Base-by-base conservation (phyloP, 83 land plant genomes). In the Isoetes engelmannii region DNA sequence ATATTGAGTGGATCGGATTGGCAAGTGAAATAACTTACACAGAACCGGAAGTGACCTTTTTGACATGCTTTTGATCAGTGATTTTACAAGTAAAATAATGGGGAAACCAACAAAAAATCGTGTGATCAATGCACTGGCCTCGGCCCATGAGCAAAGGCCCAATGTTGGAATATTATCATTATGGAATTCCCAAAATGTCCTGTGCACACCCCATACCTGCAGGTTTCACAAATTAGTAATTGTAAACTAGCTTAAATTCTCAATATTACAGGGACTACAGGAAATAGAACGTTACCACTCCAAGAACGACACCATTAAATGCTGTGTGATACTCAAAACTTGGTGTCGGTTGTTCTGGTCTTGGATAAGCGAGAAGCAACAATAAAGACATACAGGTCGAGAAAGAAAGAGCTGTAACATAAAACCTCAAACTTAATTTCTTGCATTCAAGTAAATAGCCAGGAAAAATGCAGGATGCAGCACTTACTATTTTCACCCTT, bases 271-370 rank as follows among this genome's bases (percentile, higher is more conserved):
- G 19, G 43, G 4, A 44, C 42, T 5, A 63, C 8, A 21, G 17
- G 13, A 5, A 48, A 70, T 47, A 70, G 48, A 48, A 58, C 44
- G 15, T 86, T 84, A 95, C 99, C 60, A 94, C 85, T 69, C 98
- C 98, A 45, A 90, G 69, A 20, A 86, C 98, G 75, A 90, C 98
- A 49, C 98, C 98, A 77, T 73, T 77, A 76, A 94, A 94, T 19
- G 92, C 92, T 18, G 91, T 78, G 50, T 90, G 92, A 54, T 45
- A 90, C 75, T 88, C 96, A 82, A 88, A 94, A 62, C 96, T 90
- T 73, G 98, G 98, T 21, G 98, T 94, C 44, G 84, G 87, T 68
- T 75, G 19, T 82, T 90, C 92, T 4, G 98, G 98, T 7, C 81
- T 77, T 54, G 98, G 98, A 68, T 94, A 94, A 48, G 98, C 98